Percentiles rank a stretch among this genome's conserved stretches.
Evolutionary conservation across 2,329 filamentous ascomycete genomes (phyloP).

Genomic region (Fusarium pseudoanthophilum): DNA sequence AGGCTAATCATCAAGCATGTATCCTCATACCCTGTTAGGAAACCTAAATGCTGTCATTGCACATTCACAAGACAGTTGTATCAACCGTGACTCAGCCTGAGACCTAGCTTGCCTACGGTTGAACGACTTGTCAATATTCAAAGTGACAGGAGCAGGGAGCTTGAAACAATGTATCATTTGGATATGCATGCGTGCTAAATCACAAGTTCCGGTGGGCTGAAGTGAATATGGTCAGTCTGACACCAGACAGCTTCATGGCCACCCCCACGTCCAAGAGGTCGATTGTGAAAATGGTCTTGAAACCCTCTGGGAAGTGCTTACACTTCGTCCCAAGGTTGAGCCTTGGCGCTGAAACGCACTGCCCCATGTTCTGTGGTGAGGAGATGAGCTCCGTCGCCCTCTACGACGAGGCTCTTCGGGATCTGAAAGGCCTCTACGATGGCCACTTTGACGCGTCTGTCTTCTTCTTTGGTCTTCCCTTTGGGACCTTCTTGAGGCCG

Average conservation of each 20-base stretch:
- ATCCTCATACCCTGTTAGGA: fast-evolving
- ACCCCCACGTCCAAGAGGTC: neutral
- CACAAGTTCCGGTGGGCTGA: neutral
- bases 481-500: too few relatives aligned
- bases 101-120: neutral
- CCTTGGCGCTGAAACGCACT: neutral
- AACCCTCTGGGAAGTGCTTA: neutral
- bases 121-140: neutral
- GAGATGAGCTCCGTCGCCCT: neutral
- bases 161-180: neutral
- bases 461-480: neutral
- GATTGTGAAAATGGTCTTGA: neutral
- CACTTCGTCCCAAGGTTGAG: neutral
- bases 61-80: too few relatives aligned
- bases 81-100: too few relatives aligned
- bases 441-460: neutral
- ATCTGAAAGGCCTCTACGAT: neutral
- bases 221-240: neutral
- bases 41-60: too few relatives aligned
- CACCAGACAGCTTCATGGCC: neutral
- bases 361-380: neutral
- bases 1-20: fast-evolving
- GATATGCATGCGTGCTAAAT: neutral
- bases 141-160: fast-evolving
- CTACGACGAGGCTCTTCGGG: neutral